Conservation (phyloP, 768 basidiomycete species). For the Hygrophorus pudorinus region DNA sequence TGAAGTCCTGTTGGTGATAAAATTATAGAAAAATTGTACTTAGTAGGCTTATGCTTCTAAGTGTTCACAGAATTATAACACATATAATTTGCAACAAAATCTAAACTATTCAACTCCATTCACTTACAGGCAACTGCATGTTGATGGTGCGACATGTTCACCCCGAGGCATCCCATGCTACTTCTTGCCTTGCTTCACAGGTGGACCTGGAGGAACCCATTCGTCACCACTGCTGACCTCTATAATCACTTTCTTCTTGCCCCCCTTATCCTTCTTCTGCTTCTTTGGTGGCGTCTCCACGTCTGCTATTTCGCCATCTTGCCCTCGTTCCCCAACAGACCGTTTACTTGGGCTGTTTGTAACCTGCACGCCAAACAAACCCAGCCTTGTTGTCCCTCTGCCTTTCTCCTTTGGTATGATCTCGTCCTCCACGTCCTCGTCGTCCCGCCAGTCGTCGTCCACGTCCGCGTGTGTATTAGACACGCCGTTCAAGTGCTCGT, state of each 20-base stretch:
- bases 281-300: constrained; percentile 2
- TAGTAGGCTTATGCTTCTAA: too few relatives aligned
- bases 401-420: constrained; percentile 12
- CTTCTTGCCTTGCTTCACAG: constrained; percentile 14
- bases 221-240: constrained; percentile 22
- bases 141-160: too few relatives aligned
- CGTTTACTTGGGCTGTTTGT: constrained; percentile 36
- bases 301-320: constrained; percentile 8
- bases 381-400: constrained; percentile 11
- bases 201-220: constrained; percentile 18
- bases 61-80: too few relatives aligned
- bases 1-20: too few relatives aligned
- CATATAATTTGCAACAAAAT: too few relatives aligned
- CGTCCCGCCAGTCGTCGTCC: constrained; percentile 17
- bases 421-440: constrained; percentile 10
- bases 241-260: not conserved
- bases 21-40: too few relatives aligned
- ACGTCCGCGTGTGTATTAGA: constrained; percentile 10
- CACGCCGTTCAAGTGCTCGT: not conserved
- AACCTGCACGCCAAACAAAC: constrained; percentile 33
- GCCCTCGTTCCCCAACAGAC: constrained; percentile 19
- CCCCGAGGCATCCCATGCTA: constrained; percentile 4
- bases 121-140: too few relatives aligned
- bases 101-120: too few relatives aligned
- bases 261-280: not conserved